phyloP scores from a whole-genome alignment of 768 basidiomycete genomes.

The Trichaptum fuscoviolaceum region DNA sequence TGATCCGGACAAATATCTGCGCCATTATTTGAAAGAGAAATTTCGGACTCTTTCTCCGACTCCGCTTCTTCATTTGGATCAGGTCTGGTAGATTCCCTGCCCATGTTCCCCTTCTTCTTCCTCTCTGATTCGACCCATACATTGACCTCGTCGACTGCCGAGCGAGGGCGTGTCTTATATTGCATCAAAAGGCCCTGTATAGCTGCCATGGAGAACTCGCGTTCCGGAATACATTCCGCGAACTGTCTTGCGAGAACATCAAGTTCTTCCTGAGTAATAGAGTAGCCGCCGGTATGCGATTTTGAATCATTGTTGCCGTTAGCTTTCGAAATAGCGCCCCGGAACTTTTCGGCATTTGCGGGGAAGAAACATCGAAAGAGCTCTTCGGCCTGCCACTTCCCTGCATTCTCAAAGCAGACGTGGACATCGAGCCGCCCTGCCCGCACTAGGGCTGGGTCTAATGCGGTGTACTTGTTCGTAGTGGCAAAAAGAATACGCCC shows the following conservation, averaged over 20 bases:
- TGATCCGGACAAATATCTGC: not conserved
- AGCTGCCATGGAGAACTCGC: conserved; percentile 36
- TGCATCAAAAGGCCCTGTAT: conserved; percentile 62
- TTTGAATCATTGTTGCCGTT: conserved; percentile 18
- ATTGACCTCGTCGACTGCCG: conserved; percentile 42
- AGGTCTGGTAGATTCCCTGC: not conserved
- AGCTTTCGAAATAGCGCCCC: conserved; percentile 16
- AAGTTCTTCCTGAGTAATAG: conserved; percentile 29
- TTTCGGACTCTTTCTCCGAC: not conserved
- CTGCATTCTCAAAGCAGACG: conserved; percentile 72
- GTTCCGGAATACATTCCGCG: conserved; percentile 44
- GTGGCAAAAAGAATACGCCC: conserved; percentile 80
- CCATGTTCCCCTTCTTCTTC: not conserved
- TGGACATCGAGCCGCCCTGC: conserved; percentile 81
- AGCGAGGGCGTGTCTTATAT: conserved; percentile 54
- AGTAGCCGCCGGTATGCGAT: not conserved
- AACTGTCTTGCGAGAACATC: conserved; percentile 50
- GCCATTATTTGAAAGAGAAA: not conserved
- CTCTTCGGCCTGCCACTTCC: conserved; percentile 58
- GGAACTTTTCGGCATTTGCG: conserved; percentile 28
- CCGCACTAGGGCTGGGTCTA: conserved; percentile 71
- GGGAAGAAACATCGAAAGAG: conserved; percentile 68
- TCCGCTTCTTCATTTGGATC: not conserved
- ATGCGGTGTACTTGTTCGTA: conserved; percentile 63
- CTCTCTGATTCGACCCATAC: conserved; percentile 39